Evolutionary conservation across 2,329 filamentous ascomycete genomes (phyloP), one percentile per base, ranked within the genome.

Genomic region (Thielaviopsis euricoi): DNA sequence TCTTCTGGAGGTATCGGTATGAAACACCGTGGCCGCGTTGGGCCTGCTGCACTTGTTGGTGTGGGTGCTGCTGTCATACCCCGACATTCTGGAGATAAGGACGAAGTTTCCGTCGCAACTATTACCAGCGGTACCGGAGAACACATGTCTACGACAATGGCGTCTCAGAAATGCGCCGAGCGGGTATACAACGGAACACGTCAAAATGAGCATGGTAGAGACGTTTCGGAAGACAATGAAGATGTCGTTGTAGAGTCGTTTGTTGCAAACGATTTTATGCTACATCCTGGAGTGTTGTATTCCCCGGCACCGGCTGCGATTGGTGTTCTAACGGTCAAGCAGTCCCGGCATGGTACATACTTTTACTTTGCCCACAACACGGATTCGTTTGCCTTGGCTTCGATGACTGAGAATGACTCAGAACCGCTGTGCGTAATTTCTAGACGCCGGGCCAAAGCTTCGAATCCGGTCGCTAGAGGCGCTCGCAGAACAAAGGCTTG

Each of bases 1-100:
- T 98, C 93, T 1, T 98, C 94, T 17, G 93, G 93, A 6, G 93
- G 93, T 1, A 98, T 98, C 67, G 91, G 93, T 26, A 96, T 98
- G 91, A 98, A 98, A 68, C 90, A 95, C 69, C 82, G 83, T 61
- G 94, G 93, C 6, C 85, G 93, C 40, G 80, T 95, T 62, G 94
- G 93, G 0, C 93, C 93, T 33, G 94, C 93, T 37, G 93, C 93
- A 21, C 77, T 98, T 17, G 87, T 97, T 15, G 91, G 93, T 7
- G 82, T 97, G 56, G 93, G 93, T 58, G 91, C 89, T 21, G 86
- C 88, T 40, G 85, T 98, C 26, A 80, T 96, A n/a, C 91, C 91
- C 1, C 74, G 76, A 25, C 82, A 89, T 61, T 74, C 79, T 1
- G 76, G 80, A 29, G 90, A 96, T 66, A 73, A 79, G 6, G 81